Evolutionary conservation across 805 yeast genomes (phyloP).

Genomic region (Lachancea kluyveri): DNA sequence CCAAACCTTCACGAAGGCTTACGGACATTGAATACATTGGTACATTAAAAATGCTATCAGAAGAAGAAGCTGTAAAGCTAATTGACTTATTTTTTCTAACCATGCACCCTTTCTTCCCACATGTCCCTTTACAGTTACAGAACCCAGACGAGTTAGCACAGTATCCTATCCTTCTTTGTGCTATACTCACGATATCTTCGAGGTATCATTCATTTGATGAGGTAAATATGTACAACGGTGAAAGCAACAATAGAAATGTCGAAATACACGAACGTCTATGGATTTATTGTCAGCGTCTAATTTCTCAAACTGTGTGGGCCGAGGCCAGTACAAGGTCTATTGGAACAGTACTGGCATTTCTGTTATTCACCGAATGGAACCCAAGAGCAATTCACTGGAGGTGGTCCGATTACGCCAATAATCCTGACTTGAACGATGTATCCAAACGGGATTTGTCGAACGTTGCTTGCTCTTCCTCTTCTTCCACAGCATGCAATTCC

Average conservation of each 20-base stretch:
- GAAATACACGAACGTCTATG: slow-evolving; percentile 75
- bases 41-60: slow-evolving; percentile 48
- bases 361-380: slow-evolving; percentile 90
- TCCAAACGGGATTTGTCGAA: slow-evolving; percentile 14
- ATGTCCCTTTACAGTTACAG: slow-evolving; percentile 69
- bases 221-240: slow-evolving; percentile 29
- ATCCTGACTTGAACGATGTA: slow-evolving; percentile 32
- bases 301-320: slow-evolving; percentile 89
- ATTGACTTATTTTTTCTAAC: slow-evolving; percentile 62
- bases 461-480: slow-evolving; percentile 9
- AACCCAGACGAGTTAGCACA: slow-evolving; percentile 60
- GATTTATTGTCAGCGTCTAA: slow-evolving; percentile 74
- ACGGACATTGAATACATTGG: slow-evolving; percentile 59
- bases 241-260: slow-evolving; percentile 38
- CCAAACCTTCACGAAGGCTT: slow-evolving; percentile 35
- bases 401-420: slow-evolving; percentile 77
- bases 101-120: slow-evolving; percentile 89
- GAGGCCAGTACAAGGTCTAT: slow-evolving; percentile 83
- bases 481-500: slow-evolving; percentile 6
- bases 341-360: slow-evolving; percentile 80
- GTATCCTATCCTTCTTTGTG: slow-evolving; percentile 75
- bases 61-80: slow-evolving; percentile 50
- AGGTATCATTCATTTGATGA: slow-evolving; percentile 61
- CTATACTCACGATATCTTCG: slow-evolving; percentile 74
- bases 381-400: slow-evolving; percentile 91